Percentiles rank a stretch among this genome's conserved stretches.
Evolutionary conservation across 768 basidiomycete genomes (phyloP).

Genomic region (Russula lepida): DNA sequence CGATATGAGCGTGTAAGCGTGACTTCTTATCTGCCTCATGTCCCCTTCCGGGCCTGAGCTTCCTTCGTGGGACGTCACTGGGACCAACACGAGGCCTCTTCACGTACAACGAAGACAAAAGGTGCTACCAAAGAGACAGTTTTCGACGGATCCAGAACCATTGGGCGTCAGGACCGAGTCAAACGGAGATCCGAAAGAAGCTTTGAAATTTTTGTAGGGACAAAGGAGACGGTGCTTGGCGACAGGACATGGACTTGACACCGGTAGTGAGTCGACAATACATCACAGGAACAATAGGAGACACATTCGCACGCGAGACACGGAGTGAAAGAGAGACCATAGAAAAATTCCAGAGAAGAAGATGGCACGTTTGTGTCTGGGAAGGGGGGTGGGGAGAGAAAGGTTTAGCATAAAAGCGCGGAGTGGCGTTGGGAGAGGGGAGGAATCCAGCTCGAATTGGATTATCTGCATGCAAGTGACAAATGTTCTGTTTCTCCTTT

Average conservation of each 20-base stretch:
- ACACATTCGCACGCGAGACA: not conserved
- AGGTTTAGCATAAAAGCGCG: not conserved
- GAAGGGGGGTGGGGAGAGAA: not conserved
- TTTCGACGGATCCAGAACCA: conserved; percentile 14
- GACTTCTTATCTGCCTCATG: conserved; percentile 15
- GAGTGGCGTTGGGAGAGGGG: conserved; percentile 1
- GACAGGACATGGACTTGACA: not conserved
- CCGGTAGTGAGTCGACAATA: not conserved
- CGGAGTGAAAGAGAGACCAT: not conserved
- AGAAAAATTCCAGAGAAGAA: not conserved
- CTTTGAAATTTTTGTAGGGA: conserved; percentile 6
- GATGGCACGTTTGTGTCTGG: not conserved
- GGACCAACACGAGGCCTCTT: conserved; percentile 4
- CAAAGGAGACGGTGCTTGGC: not conserved
- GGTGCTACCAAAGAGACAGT: conserved; percentile 6
- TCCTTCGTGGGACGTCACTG: conserved; percentile 10
- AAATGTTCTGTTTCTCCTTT: not conserved
- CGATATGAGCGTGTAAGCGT: conserved; percentile 17
- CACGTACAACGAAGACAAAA: conserved; percentile 16
- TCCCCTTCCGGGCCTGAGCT: conserved; percentile 10
- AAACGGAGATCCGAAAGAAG: conserved; percentile 7
- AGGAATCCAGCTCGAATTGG: not conserved
- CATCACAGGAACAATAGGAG: not conserved
- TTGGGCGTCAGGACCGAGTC: conserved; percentile 4
- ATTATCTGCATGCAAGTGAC: not conserved